phyloP scores from a whole-genome alignment of 2,329 filamentous ascomycete species.

The Apiospora rasikravindrae region DNA sequence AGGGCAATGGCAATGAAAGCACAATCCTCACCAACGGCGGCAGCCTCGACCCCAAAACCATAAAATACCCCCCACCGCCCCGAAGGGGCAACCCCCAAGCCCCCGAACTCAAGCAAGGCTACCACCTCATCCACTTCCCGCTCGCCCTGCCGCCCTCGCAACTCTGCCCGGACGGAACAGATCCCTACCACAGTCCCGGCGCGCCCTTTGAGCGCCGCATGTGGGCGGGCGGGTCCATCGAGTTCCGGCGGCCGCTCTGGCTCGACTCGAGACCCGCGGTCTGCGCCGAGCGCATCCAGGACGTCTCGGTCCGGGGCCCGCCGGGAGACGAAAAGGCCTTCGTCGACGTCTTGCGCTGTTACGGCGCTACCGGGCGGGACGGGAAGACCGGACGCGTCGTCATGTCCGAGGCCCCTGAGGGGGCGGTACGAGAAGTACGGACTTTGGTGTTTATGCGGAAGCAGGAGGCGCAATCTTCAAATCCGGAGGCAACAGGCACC shows the following conservation, averaged over 20 bases:
- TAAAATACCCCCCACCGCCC: conserved; percentile 24
- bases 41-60: neutral
- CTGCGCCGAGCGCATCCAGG: conserved; percentile 53
- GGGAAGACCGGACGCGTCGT: too few relatives aligned
- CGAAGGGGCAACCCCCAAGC: neutral
- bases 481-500: neutral
- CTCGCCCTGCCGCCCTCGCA: conserved; percentile 64
- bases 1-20: neutral
- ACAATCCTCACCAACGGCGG: conserved; percentile 25
- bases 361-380: conserved; percentile 34
- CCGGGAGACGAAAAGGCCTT: conserved; percentile 51
- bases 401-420: too few relatives aligned
- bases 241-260: conserved; percentile 50
- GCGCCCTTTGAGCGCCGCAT: conserved; percentile 75
- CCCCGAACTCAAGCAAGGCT: conserved; percentile 23
- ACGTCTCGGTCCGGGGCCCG: conserved; percentile 42
- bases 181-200: conserved; percentile 78
- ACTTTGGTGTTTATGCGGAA: conserved; percentile 59
- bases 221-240: conserved; percentile 84
- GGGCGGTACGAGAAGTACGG: conserved; percentile 51
- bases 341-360: conserved; percentile 56
- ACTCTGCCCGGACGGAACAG: conserved; percentile 84
- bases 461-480: neutral
- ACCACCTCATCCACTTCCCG: conserved; percentile 90
- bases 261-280: conserved; percentile 46